A percentile compares a stretch with the other conserved stretches of the same genome.
Conservation (phyloP, 352 stramenopile species). For the Blastocystis sp. region DNA sequence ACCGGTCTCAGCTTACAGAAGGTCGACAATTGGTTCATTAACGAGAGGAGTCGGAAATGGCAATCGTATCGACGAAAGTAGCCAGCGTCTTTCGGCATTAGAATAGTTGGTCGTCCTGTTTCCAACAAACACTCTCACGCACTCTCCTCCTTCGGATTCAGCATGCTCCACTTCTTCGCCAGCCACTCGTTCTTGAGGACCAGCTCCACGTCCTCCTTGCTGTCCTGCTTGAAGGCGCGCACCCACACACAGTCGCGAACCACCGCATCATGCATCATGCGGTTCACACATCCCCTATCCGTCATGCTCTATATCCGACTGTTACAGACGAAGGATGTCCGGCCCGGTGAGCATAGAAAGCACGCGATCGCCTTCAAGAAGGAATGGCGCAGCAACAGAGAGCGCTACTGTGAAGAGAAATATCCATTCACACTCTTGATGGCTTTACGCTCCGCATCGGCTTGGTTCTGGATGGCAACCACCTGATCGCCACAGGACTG, state of each 20-base stretch:
- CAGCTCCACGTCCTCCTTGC: neutral
- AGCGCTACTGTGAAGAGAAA: neutral
- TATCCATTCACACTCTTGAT: too few species aligned
- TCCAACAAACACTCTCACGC: neutral
- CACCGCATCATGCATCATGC: neutral
- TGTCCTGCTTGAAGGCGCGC: neutral
- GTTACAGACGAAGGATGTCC: conserved; percentile 33
- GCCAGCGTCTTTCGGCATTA: too few species aligned
- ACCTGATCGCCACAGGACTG: neutral
- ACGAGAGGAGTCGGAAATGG: conserved; percentile 63
- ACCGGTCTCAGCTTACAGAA: conserved; percentile 50
- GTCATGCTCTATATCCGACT: neutral
- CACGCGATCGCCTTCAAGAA: conserved; percentile 18
- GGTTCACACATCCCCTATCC: conserved; percentile 32
- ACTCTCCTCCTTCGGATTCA: conserved; percentile 8
- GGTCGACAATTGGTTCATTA: conserved; percentile 63
- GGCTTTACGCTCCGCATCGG: too few species aligned
- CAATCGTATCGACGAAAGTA: conserved; percentile 36
- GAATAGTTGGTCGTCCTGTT: too few species aligned
- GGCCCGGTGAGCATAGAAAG: neutral
- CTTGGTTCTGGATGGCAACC: neutral
- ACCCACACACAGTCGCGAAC: neutral
- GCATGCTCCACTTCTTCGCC: conserved; percentile 4
- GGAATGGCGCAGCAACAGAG: neutral
- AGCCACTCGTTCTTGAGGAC: conserved; percentile 35